These are phyloP conservation scores for Hibiscus trionum DNA, from an alignment of 345 rosid species.

Conservation along the genomic window DNA sequence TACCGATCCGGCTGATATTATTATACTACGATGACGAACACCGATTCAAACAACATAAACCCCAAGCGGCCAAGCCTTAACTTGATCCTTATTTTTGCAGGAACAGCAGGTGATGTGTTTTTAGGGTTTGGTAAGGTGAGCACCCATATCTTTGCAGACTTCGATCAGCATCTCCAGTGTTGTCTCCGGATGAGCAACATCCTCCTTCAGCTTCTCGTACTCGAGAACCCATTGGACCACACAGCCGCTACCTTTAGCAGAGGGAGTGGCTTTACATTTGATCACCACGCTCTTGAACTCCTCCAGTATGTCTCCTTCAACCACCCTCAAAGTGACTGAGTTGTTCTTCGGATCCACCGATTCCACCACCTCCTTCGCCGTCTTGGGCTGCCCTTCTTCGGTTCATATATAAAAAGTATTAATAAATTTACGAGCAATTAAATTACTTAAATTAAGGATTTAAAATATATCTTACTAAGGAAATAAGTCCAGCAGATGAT, in stretches of 20 bases:
- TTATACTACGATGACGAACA: neutral
- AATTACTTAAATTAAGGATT: neutral
- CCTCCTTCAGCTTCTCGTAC: slow-evolving; percentile 23
- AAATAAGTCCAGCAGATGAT: slow-evolving; percentile 28
- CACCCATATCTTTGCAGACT: slow-evolving; percentile 15
- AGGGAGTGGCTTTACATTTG: slow-evolving; percentile 14
- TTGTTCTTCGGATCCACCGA: slow-evolving; percentile 23
- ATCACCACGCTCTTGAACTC: slow-evolving; percentile 21
- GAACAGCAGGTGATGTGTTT: neutral
- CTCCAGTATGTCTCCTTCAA: slow-evolving; percentile 30
- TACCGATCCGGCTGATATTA: neutral
- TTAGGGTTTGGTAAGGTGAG: slow-evolving; percentile 15
- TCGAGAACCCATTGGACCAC: slow-evolving; percentile 21
- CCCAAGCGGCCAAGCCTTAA: neutral
- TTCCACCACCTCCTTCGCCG: slow-evolving; percentile 22
- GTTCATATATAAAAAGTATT: neutral
- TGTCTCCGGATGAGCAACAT: slow-evolving; percentile 11
- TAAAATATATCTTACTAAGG: neutral
- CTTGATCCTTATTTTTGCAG: neutral
- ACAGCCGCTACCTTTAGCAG: slow-evolving; percentile 10
- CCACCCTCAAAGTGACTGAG: slow-evolving; percentile 15
- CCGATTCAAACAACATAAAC: neutral
- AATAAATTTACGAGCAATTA: neutral
- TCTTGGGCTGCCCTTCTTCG: slow-evolving; percentile 17
- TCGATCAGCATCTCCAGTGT: neutral